These are phyloP conservation scores for Aspergillus bridgeri DNA, from an alignment of 495 filamentous ascomycete species.

Conservation along the genomic window DNA sequence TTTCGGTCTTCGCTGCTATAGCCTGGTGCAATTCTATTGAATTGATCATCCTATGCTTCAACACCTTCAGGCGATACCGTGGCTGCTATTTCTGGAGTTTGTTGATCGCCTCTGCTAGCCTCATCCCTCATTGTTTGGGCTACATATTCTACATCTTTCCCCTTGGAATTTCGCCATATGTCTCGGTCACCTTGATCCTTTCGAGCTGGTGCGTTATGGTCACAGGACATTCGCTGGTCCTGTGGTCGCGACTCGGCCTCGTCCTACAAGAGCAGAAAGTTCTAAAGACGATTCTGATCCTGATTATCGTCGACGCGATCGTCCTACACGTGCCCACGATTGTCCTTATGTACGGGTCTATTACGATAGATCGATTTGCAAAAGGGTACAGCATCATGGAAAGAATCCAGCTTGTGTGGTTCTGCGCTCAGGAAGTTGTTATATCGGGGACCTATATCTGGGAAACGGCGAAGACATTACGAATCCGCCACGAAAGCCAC, in stretches of 20 bases:
- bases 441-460: conserved; percentile 56
- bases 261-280: conserved; percentile 38
- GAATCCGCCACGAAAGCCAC: conserved; percentile 28
- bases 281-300: conserved; percentile 32
- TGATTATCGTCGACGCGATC: conserved; percentile 45
- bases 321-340: conserved; percentile 41
- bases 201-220: conserved; percentile 46
- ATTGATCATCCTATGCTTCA: conserved; percentile 42
- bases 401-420: conserved; percentile 49
- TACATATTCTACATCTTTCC: conserved; percentile 45
- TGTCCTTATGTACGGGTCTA: conserved; percentile 40
- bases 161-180: conserved; percentile 24
- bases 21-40: conserved; percentile 50
- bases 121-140: conserved; percentile 42
- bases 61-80: conserved; percentile 44
- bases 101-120: conserved; percentile 35
- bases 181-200: conserved; percentile 37
- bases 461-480: conserved; percentile 46
- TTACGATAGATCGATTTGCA: conserved; percentile 29
- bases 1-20: conserved; percentile 36
- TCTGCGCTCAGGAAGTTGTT: conserved; percentile 53
- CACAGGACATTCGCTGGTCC: conserved; percentile 47
- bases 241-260: conserved; percentile 48
- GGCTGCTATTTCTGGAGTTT: conserved; percentile 52
- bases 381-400: conserved; percentile 48